Evolutionary conservation across 768 basidiomycete species (phyloP).

Genomic region (Hygrophorus pudorinus): DNA sequence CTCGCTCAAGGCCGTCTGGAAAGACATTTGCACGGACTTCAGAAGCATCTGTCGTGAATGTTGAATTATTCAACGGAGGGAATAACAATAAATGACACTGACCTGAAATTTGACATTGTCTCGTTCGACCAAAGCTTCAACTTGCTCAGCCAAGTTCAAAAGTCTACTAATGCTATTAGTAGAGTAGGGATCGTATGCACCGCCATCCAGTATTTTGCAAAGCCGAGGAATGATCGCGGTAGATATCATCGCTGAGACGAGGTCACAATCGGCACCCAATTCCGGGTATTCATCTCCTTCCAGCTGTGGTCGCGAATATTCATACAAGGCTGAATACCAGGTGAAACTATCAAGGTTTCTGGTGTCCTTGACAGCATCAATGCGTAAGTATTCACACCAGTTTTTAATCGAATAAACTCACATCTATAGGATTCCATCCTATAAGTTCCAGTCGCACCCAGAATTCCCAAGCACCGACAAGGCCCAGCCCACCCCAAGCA

Average conservation of each 20-base stretch:
- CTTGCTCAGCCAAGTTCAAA: constrained; percentile 70
- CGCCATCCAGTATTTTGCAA: constrained; percentile 64
- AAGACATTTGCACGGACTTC: constrained; percentile 40
- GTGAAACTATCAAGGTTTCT: constrained; percentile 65
- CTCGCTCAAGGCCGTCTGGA: constrained; percentile 46
- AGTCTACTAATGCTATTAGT: constrained; percentile 46
- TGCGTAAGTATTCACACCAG: constrained; percentile 3
- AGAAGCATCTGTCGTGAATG: constrained; percentile 37
- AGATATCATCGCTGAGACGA: constrained; percentile 83
- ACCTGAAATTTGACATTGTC: constrained; percentile 61
- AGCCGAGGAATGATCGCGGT: constrained; percentile 71
- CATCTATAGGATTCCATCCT: constrained; percentile 84
- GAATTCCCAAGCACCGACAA: constrained; percentile 90
- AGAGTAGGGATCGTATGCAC: constrained; percentile 79
- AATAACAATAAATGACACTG: constrained; percentile 8
- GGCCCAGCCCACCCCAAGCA: constrained; percentile 86
- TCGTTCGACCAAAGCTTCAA: constrained; percentile 63
- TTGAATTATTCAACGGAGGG: background rate
- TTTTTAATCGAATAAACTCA: constrained; percentile 20
- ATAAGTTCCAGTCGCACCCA: constrained; percentile 83
- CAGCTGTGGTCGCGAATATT: constrained; percentile 55
- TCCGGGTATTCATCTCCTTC: constrained; percentile 39
- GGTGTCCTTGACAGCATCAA: constrained; percentile 28
- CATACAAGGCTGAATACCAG: constrained; percentile 75
- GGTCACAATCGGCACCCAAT: constrained; percentile 75